These are phyloP conservation scores for Scedosporium aurantiacum DNA, from an alignment of 2,329 filamentous ascomycete genomes.

Conservation along the genomic window DNA sequence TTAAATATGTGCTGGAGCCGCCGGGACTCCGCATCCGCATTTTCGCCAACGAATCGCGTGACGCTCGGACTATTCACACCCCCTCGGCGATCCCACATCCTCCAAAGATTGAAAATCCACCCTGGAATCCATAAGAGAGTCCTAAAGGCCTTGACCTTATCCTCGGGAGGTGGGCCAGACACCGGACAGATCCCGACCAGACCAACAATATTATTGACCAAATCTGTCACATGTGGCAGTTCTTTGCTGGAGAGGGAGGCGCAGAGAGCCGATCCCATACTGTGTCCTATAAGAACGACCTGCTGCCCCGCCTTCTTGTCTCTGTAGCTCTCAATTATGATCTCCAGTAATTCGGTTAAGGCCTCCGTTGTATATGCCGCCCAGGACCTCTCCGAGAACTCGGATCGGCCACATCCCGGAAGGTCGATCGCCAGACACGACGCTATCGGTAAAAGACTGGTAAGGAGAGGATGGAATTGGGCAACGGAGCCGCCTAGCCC, in stretches of 20 bases:
- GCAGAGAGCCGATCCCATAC: constrained; percentile 74
- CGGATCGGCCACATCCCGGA: constrained; percentile 77
- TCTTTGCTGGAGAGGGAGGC: constrained; percentile 50
- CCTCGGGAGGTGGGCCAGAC: constrained; percentile 48
- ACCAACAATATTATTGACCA: constrained; percentile 59
- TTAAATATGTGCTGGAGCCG: constrained; percentile 66
- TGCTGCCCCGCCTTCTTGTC: constrained; percentile 55
- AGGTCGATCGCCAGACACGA: constrained; percentile 82
- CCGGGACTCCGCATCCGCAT: constrained; percentile 54
- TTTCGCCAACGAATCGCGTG: constrained; percentile 58
- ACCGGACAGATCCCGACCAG: constrained; percentile 74
- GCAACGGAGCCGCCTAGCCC: constrained; percentile 85
- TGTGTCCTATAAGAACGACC: constrained; percentile 76
- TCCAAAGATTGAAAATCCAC: constrained; percentile 63
- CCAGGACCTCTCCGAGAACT: constrained; percentile 60
- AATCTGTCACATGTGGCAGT: constrained; percentile 30
- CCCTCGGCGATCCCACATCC: constrained; percentile 67
- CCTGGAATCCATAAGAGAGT: constrained; percentile 58
- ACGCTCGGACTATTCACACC: constrained; percentile 72
- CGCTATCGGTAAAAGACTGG: constrained; percentile 70
- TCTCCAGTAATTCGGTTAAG: constrained; percentile 62
- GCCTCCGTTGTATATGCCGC: constrained; percentile 70
- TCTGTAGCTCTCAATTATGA: constrained; percentile 62
- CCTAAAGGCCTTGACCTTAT: constrained; percentile 31
- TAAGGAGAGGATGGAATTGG: constrained; percentile 74